Conservation (phyloP, 1,284 basidiomycete species). For the Meira nashicola region DNA sequence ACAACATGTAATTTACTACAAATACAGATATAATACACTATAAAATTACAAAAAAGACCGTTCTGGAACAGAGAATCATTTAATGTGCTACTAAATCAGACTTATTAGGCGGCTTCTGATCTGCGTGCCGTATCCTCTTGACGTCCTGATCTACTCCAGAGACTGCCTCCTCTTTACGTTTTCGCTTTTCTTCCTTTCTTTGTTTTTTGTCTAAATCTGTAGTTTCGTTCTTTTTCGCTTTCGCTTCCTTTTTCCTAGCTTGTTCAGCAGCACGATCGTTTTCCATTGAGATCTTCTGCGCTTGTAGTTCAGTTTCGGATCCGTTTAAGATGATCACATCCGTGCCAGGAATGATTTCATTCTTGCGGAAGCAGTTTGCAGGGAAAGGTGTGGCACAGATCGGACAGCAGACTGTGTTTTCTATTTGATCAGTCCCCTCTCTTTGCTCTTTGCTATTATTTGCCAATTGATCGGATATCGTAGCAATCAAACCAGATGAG, state of each 20-base stretch:
- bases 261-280: not conserved
- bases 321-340: slow-evolving; percentile 40
- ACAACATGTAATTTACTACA: not conserved
- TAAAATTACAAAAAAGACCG: too few species aligned
- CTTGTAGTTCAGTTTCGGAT: slow-evolving; percentile 16
- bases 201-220: not conserved
- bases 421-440: slow-evolving; percentile 2
- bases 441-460: not conserved
- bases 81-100: not conserved
- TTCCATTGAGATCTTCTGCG: slow-evolving; percentile 29
- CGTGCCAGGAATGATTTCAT: slow-evolving; percentile 12
- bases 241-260: slow-evolving; percentile 4
- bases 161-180: slow-evolving; percentile 4
- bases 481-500: slow-evolving; percentile 32
- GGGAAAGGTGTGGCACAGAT: slow-evolving; percentile 31
- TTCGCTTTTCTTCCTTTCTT: slow-evolving; percentile 11
- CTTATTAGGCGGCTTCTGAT: too few species aligned
- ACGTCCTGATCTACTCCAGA: too few species aligned
- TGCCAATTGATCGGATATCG: slow-evolving; percentile 13
- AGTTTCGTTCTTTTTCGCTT: not conserved
- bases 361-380: slow-evolving; percentile 20
- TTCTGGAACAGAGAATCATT: too few species aligned
- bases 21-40: not conserved
- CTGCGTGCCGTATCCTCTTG: too few species aligned
- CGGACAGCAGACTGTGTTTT: slow-evolving; percentile 22